Percentiles rank a stretch among this genome's conserved stretches.
These are phyloP conservation scores for Chytriomyces confervae DNA, from an alignment of 192 early-diverging fungal species.

Conservation along the genomic window DNA sequence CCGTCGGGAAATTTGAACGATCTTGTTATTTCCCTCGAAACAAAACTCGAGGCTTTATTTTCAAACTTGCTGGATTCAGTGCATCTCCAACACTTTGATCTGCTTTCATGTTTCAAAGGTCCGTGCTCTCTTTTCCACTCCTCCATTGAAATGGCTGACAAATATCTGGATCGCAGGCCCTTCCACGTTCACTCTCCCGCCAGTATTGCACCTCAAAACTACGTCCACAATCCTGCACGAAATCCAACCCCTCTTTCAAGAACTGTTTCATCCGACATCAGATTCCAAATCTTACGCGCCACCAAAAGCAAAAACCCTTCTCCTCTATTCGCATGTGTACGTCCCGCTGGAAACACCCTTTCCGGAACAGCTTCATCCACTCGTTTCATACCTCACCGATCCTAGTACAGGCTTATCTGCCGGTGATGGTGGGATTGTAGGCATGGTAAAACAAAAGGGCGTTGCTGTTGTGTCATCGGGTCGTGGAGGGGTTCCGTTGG, in stretches of 20 bases:
- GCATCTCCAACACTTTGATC: not conserved
- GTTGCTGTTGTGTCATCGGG: not conserved
- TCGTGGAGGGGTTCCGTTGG: not conserved
- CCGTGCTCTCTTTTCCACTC: not conserved
- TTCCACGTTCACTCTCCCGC: not conserved
- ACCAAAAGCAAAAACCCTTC: not conserved
- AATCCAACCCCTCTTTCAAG: not conserved
- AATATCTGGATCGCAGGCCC: not conserved
- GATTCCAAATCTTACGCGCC: not conserved
- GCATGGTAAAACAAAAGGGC: conserved; percentile 6
- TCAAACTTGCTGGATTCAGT: not conserved
- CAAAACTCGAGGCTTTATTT: not conserved
- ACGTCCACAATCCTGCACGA: not conserved
- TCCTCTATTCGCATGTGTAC: not conserved
- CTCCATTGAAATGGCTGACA: not conserved
- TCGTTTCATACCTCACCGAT: not conserved
- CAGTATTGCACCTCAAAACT: not conserved
- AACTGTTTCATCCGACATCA: not conserved
- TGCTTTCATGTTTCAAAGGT: not conserved
- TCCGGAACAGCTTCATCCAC: not conserved
- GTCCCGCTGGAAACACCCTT: not conserved
- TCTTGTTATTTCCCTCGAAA: not conserved
- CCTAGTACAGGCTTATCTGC: not conserved
- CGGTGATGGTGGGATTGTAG: conserved; percentile 13
- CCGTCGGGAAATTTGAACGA: not conserved